phyloP scores from a whole-genome alignment of 345 rosid species.

The Eucalyptus cloeziana region DNA sequence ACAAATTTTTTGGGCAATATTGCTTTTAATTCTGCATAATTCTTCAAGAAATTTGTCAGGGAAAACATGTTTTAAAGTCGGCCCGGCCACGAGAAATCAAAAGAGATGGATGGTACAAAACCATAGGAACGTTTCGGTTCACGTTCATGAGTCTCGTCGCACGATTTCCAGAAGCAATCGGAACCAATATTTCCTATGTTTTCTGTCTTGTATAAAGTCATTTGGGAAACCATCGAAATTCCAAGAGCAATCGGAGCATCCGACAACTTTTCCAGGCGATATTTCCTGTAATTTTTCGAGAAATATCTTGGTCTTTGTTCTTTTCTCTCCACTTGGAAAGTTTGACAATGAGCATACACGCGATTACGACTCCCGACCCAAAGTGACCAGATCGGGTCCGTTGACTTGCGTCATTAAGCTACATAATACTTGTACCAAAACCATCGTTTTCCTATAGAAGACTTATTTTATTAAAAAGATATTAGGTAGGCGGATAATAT shows the following conservation, averaged over 20 bases:
- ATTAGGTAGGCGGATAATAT: background rate
- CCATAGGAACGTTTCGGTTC: background rate
- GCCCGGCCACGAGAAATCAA: too few relatives aligned
- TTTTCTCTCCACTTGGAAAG: background rate
- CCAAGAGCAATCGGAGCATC: too few relatives aligned
- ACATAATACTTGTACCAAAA: background rate
- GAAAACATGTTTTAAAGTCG: too few relatives aligned
- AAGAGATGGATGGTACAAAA: background rate
- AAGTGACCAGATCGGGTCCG: background rate
- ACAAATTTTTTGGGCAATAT: too few relatives aligned
- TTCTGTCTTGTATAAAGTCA: background rate
- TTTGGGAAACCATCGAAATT: too few relatives aligned
- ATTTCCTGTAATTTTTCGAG: background rate
- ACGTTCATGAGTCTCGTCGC: background rate
- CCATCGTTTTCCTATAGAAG: background rate
- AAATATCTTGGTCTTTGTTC: background rate
- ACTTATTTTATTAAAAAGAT: background rate
- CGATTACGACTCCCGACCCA: background rate
- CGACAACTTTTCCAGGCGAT: too few relatives aligned
- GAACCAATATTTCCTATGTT: background rate
- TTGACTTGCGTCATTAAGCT: background rate
- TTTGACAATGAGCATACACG: background rate
- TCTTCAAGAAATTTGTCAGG: too few relatives aligned
- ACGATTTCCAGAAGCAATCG: background rate
- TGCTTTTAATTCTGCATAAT: too few relatives aligned